Evolutionary conservation across 495 filamentous ascomycete species (phyloP), one percentile per base, ranked within the genome.

Genomic region (Podospora pseudoanserina): DNA sequence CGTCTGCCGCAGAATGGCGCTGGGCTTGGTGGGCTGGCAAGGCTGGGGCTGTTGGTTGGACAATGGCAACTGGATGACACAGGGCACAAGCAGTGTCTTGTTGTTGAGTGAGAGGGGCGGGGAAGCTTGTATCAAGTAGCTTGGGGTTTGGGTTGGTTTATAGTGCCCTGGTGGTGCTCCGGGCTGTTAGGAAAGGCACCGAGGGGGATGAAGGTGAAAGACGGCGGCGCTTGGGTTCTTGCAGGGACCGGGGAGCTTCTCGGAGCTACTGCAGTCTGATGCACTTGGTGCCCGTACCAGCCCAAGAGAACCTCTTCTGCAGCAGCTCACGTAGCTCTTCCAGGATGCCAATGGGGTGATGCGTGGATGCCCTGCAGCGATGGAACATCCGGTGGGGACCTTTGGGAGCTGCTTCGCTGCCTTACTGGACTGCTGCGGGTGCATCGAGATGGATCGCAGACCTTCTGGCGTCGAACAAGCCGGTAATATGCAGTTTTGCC

Each of bases 1-100:
- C 69, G 68, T 71, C 55, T 71, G 72, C 62, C 65, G 72, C 72
- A 71, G 67, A 67, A 67, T 58, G 65, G 63, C 39, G 20, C 59
- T 4, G 28, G 59, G 30, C 32, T 15, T 28, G 30, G 58, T 15
- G 44, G 30, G 58, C 28, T 49, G 63, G 13, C 39, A 49, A 11
- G 60, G 28, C 32, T 54, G 18, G 62, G 23, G 15, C 28, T 32
- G 60, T n/a, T 32, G 32, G 55, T 5, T 23, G 60, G 58, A 15
- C 30, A 23, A 23, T 23, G 23, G 23, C 1, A 23, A 23, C 23
- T 23, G 23, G 23, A 23, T 23, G 23, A 23, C 23, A 23, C 23
- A 23, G 23, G 23, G 23, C 23, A 23, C 23, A 23, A 23, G 23
- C 23, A 23, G 1, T 23, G 23, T 23, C 23, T 23, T 23, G 23